These are phyloP conservation scores for Periglandula ipomoeae DNA, from an alignment of 2,329 filamentous ascomycete genomes.

Conservation along the genomic window DNA sequence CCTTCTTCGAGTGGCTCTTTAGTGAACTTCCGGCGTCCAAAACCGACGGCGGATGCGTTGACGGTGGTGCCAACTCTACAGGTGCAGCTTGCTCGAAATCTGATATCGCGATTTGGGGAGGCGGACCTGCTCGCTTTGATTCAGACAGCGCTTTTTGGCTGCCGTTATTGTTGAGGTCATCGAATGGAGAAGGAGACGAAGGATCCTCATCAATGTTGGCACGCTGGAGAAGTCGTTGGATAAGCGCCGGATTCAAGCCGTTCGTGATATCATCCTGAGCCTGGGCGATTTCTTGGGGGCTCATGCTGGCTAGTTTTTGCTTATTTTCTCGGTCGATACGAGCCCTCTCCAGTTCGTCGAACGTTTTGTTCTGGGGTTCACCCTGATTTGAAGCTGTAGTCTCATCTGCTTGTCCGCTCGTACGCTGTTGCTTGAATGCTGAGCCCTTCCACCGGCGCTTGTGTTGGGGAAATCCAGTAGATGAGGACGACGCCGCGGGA, in stretches of 20 bases:
- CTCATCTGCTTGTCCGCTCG: neutral
- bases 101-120: neutral
- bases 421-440: slow-evolving; percentile 60
- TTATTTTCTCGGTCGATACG: slow-evolving; percentile 79
- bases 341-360: slow-evolving; percentile 50
- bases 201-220: slow-evolving; percentile 61
- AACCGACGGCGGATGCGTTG: neutral
- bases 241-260: slow-evolving; percentile 63
- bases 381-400: neutral
- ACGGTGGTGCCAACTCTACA: neutral
- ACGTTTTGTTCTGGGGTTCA: slow-evolving; percentile 9
- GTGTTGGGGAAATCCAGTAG: slow-evolving; percentile 79
- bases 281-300: slow-evolving; percentile 67
- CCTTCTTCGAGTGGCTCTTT: slow-evolving; percentile 15
- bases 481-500: slow-evolving; percentile 33
- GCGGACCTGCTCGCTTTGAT: neutral
- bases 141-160: neutral
- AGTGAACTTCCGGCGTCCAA: neutral
- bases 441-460: slow-evolving; percentile 67
- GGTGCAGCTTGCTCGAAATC: neutral
- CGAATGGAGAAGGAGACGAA: slow-evolving; percentile 33
- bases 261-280: slow-evolving; percentile 73
- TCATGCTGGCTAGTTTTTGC: slow-evolving; percentile 67
- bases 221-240: slow-evolving; percentile 67
- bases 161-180: slow-evolving; percentile 13